Base-by-base conservation (phyloP, 2,329 filamentous ascomycete genomes). In the Metarhizium brunneum region DNA sequence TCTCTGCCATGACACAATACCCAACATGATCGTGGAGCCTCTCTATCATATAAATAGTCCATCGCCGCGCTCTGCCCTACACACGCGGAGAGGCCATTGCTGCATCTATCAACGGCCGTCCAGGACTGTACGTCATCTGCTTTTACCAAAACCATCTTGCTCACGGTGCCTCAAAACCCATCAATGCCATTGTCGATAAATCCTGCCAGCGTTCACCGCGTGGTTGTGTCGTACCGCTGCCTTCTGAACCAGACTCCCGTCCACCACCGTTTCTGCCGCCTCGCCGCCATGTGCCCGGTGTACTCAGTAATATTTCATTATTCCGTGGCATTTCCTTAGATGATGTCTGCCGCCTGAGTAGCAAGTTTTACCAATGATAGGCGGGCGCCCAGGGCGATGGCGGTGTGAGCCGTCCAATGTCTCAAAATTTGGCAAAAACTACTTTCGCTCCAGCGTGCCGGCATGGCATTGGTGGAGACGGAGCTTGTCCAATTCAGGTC, bases 391-490 rank as follows among this genome's bases (percentile, higher is more conserved):
- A 25, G 0, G 47, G 14, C 25, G 25, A 25, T 25, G 1, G 25
- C 25, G 25, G 25, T 7, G 29, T 32, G 29, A 36, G 16, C 32
- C 8, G 49, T 52, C 32, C 43, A 36, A 43, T 20, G 54, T 56
- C 54, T 56, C 35, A 40, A 40, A 50, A 25, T 50, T 18, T 29
- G 38, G 40, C 50, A 10, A 36, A 18, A 43, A 35, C 30, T 29
- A 32, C 25, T 25, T 52, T 52, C 43, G 54, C 54, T 42, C 43
- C 42, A 55, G 47, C 48, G 35, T 43, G 54, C 54, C 43, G 54
- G 32, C 7, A 7, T 7, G 6, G n/a, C 54, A 43, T 48, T 38
- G 40, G 49, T 52, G 54, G 54, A 52, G 54, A 42, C 25, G 52
- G 25, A 20, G 47, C 53, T 36, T 54, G 20, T 42, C 47, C 52